Evolutionary conservation across 441 rosid genomes (phyloP), one percentile per base, ranked within the genome.

Genomic region (Viola pubescens): DNA sequence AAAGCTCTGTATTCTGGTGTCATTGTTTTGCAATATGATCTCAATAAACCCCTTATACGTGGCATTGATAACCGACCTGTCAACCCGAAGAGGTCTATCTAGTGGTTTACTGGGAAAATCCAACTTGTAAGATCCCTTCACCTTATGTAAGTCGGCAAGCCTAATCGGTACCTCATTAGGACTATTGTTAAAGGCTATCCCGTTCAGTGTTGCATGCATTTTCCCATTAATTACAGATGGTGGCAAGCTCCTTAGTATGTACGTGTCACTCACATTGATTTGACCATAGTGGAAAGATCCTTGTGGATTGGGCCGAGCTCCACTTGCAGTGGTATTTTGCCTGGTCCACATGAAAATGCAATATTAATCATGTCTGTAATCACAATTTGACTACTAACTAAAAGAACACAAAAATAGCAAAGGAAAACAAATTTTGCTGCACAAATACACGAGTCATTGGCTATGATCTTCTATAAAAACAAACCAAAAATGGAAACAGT

Each of bases 291-390:
- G 97, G 69, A 71, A 92, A 55, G 98, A 92, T 1, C 98, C 98
- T 56, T 92, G 98, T 0, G 98, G 97, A 62, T 92, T 92, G 52
- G 97, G 97, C 44, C 98, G 91, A 71, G 98, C 97, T 65, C 98
- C 98, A 69, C 97, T 87, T 3, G 98, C 91, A 54, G 82, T 60
- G 58, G 82, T 78, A 68, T 92, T 92, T 82, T 77, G 87, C 85
- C 98, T 92, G 62, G 37, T 50, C 60, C 71, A 64, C 19, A 37
- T 37, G 44, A 61, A 65, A 59, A 65, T 12, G 4, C 26, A 46
- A 56, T 39, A n/a, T 70, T 46, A 75, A 40, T n/a, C 8, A n/a
- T 38, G 11, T 3, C 7, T 19, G 26, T 40, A 48, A 37, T 38
- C 14, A 37, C 54, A 42, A 13, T 41, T 26, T 41, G 4, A 42